Conservation (phyloP, 2,329 filamentous ascomycete species). For the Xylaria sp. region DNA sequence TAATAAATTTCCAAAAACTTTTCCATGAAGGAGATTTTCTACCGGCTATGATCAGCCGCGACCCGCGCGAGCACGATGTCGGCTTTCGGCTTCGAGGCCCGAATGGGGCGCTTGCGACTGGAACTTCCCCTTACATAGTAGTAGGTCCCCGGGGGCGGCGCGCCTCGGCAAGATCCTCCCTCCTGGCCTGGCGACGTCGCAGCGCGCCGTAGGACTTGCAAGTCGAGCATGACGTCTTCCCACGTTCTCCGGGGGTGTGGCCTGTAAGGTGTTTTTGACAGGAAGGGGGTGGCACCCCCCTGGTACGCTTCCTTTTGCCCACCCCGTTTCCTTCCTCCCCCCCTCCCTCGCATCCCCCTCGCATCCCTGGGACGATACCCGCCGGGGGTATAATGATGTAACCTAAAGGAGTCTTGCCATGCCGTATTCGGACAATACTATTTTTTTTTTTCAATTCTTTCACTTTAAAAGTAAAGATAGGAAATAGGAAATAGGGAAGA, state of each 20-base stretch:
- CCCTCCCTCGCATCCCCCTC: not conserved
- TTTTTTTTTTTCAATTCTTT: too few species aligned
- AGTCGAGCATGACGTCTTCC: slow-evolving; percentile 23
- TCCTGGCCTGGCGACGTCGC: slow-evolving; percentile 13
- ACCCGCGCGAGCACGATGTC: slow-evolving; percentile 14
- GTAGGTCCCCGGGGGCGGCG: not conserved
- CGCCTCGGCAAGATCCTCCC: slow-evolving; percentile 10
- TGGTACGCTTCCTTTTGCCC: not conserved
- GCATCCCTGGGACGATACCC: not conserved
- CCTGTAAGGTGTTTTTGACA: not conserved
- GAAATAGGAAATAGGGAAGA: not conserved
- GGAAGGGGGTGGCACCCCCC: not conserved
- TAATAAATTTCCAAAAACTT: too few species aligned
- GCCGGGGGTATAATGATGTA: not conserved
- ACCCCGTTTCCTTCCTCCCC: not conserved
- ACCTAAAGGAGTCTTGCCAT: not conserved
- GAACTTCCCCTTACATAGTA: too few species aligned
- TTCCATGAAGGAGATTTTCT: not conserved
- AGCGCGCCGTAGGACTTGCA: not conserved
- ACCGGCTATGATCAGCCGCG: slow-evolving; percentile 10
- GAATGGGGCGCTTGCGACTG: slow-evolving; percentile 5
- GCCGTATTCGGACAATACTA: not conserved
- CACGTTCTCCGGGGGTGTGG: slow-evolving; percentile 17
- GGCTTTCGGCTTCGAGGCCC: slow-evolving; percentile 24
- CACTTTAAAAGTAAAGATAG: not conserved